Conservation (phyloP, 2,329 filamentous ascomycete species). For the Phoma sp. region DNA sequence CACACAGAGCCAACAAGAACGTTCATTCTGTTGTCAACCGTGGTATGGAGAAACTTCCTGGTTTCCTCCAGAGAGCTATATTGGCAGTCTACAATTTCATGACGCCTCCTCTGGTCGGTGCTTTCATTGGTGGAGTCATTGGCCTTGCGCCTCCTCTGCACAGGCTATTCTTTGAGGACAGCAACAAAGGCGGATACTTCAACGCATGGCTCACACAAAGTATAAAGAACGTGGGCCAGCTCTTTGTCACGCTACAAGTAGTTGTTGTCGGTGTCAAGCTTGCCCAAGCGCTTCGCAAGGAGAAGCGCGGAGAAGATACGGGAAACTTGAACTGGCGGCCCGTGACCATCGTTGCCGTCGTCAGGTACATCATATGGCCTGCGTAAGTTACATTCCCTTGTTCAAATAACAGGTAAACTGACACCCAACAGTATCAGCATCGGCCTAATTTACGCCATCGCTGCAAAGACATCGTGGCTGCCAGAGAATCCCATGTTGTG, state of each 20-base stretch:
- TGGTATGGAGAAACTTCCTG: slow-evolving; percentile 34
- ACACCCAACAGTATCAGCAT: slow-evolving; percentile 53
- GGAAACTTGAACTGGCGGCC: slow-evolving; percentile 57
- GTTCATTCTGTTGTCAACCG: slow-evolving; percentile 32
- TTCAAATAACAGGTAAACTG: not conserved
- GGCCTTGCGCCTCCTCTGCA: slow-evolving; percentile 67
- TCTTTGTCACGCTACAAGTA: slow-evolving; percentile 70
- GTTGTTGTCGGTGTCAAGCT: slow-evolving; percentile 72
- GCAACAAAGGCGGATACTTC: slow-evolving; percentile 66
- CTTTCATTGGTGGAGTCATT: slow-evolving; percentile 63
- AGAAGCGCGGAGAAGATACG: slow-evolving; percentile 52
- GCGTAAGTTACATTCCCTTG: slow-evolving; percentile 18
- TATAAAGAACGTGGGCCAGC: slow-evolving; percentile 65
- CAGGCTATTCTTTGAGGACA: slow-evolving; percentile 64
- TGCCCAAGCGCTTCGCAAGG: slow-evolving; percentile 58
- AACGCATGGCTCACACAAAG: slow-evolving; percentile 70
- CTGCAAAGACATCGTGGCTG: slow-evolving; percentile 59
- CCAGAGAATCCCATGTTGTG: slow-evolving; percentile 67
- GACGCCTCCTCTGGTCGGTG: slow-evolving; percentile 68
- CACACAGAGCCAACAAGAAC: slow-evolving; percentile 41
- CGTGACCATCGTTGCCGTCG: slow-evolving; percentile 58
- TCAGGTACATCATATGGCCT: slow-evolving; percentile 69
- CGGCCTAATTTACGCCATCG: slow-evolving; percentile 60
- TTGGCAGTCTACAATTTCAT: slow-evolving; percentile 58
- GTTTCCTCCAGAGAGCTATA: slow-evolving; percentile 49